phyloP scores from a whole-genome alignment of 352 stramenopile genomes.

The Pythium phragmitis region DNA sequence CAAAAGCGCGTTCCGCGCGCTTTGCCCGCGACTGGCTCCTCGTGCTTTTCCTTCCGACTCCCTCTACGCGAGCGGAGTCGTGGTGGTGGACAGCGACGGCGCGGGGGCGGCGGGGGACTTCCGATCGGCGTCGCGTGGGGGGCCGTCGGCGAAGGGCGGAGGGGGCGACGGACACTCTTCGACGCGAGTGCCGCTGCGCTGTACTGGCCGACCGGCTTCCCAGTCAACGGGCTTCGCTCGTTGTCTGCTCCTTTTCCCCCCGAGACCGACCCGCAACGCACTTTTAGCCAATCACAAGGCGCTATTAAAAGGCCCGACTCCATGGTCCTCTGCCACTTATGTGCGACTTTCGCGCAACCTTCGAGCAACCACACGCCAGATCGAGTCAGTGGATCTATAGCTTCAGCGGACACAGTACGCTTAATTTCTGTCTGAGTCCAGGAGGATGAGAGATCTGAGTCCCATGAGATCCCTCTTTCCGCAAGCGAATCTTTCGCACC shows the following conservation, averaged over 20 bases:
- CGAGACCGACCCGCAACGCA: slow-evolving; percentile 3
- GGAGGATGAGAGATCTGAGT: slow-evolving; percentile 2
- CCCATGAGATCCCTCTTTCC: not conserved
- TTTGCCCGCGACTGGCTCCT: slow-evolving; percentile 7
- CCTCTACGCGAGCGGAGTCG: no score
- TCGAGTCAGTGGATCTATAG: slow-evolving; percentile 6
- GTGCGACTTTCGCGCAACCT: slow-evolving; percentile 28
- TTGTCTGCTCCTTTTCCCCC: not conserved
- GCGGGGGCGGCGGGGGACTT: no score
- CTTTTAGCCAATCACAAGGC: slow-evolving; percentile 31
- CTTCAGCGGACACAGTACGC: not conserved
- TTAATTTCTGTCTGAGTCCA: slow-evolving; percentile 1
- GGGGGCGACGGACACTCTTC: no score
- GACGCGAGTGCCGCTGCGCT: no score
- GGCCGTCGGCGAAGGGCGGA: no score
- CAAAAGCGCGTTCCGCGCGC: slow-evolving; percentile 16
- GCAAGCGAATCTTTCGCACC: not conserved
- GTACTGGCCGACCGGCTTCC: no score
- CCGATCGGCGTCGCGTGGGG: no score
- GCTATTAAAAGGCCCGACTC: not conserved
- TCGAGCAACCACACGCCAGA: slow-evolving; percentile 8
- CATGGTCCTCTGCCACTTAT: slow-evolving; percentile 34
- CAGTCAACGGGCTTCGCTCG: no score
- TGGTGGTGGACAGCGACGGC: no score
- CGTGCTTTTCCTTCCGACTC: not conserved